Evolutionary conservation across 768 basidiomycete species (phyloP).

Genomic region (Floccularia luteovirens): DNA sequence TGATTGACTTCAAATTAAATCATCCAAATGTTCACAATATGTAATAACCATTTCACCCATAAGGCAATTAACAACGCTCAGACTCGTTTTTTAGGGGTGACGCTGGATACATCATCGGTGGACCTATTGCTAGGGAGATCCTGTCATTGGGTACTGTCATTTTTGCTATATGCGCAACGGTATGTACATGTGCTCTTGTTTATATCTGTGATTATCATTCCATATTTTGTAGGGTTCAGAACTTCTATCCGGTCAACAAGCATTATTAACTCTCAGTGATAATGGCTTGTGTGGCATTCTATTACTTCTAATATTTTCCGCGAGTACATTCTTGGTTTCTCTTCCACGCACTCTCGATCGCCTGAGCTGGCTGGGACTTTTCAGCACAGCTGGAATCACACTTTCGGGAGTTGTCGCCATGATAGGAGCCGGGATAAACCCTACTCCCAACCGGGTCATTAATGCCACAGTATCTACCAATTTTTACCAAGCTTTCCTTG

Average conservation of each 20-base stretch:
- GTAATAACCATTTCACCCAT: constrained; percentile 18
- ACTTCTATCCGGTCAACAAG: constrained; percentile 44
- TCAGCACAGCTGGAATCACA: constrained; percentile 32
- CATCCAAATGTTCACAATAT: constrained; percentile 48
- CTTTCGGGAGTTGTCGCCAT: constrained; percentile 41
- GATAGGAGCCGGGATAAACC: constrained; percentile 41
- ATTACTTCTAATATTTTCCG: constrained; percentile 37
- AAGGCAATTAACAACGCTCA: background rate
- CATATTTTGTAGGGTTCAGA: constrained; percentile 30
- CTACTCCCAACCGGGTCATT: constrained; percentile 30
- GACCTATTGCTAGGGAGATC: constrained; percentile 37
- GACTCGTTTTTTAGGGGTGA: constrained; percentile 27
- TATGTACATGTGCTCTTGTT: constrained; percentile 18
- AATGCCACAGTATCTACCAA: constrained; percentile 25
- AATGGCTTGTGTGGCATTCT: constrained; percentile 38
- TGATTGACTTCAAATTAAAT: constrained; percentile 51
- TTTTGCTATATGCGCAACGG: constrained; percentile 41
- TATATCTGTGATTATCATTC: background rate
- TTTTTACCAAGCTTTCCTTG: constrained; percentile 43
- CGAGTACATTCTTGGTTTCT: constrained; percentile 30
- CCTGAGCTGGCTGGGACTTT: constrained; percentile 37
- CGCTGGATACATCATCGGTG: constrained; percentile 41
- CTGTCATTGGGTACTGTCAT: constrained; percentile 37
- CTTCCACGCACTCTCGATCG: constrained; percentile 40
- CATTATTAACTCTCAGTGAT: constrained; percentile 38